phyloP scores from a whole-genome alignment of 2,329 filamentous ascomycete genomes.

The Hymenoscyphus albidus region DNA sequence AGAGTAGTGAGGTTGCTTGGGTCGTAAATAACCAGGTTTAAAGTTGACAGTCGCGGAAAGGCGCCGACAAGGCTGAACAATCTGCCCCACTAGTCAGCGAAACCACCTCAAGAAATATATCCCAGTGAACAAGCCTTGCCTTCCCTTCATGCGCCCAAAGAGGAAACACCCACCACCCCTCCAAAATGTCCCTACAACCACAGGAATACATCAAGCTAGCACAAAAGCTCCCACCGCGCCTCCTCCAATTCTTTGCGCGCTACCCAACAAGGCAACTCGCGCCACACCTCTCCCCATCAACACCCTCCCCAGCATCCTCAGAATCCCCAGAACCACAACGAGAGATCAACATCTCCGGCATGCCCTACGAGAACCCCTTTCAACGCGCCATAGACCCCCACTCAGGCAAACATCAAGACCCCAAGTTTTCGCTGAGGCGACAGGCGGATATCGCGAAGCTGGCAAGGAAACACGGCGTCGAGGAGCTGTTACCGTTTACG shows the following conservation, averaged over 20 bases:
- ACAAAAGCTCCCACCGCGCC: slow-evolving; percentile 68
- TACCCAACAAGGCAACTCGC: slow-evolving; percentile 70
- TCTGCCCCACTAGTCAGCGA: neutral
- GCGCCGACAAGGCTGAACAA: slow-evolving; percentile 4
- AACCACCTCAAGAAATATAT: slow-evolving; percentile 1
- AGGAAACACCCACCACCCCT: slow-evolving; percentile 12
- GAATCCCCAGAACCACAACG: slow-evolving; percentile 34
- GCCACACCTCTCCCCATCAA: slow-evolving; percentile 7
- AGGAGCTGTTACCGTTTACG: slow-evolving; percentile 73
- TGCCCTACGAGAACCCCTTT: slow-evolving; percentile 67
- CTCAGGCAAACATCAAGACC: slow-evolving; percentile 80
- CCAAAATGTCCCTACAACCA: slow-evolving; percentile 11
- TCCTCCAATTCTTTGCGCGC: slow-evolving; percentile 83
- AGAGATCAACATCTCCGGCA: neutral
- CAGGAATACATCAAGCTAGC: slow-evolving; percentile 49
- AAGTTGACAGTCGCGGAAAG: neutral
- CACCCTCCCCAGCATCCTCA: slow-evolving; percentile 12
- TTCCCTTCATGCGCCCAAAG: slow-evolving; percentile 1
- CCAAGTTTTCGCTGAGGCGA: slow-evolving; percentile 75
- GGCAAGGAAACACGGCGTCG: slow-evolving; percentile 72
- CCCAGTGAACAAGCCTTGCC: neutral
- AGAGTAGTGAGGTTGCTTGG: neutral
- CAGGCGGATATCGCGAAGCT: slow-evolving; percentile 91
- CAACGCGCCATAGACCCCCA: slow-evolving; percentile 69
- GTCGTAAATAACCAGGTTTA: neutral